Conservation (phyloP, 2,329 filamentous ascomycete species). For the Falciphora oryzae region DNA sequence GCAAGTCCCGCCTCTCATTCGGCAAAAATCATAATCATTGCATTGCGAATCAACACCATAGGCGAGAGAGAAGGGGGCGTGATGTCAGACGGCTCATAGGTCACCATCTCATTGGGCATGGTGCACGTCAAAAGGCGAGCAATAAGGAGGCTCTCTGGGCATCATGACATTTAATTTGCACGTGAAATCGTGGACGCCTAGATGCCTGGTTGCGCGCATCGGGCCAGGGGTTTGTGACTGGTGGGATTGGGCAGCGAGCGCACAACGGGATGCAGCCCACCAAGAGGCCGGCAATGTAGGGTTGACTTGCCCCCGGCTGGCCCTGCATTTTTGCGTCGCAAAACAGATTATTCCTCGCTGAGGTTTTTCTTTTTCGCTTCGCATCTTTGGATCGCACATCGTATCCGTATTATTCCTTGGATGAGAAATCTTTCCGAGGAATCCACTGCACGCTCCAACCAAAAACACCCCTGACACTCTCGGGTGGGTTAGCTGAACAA, state of each 20-base stretch:
- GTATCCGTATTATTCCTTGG: background rate
- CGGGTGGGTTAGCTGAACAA: too few species aligned
- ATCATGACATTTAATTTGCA: background rate
- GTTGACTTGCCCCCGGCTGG: background rate
- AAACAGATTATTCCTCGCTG: background rate
- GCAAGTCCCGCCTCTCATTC: background rate
- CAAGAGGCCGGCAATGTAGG: background rate
- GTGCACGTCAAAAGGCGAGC: background rate
- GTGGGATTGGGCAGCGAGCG: background rate
- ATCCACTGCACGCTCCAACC: background rate
- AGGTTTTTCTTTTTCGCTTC: too few species aligned
- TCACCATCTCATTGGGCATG: background rate
- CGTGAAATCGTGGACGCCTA: background rate
- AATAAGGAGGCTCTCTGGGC: background rate
- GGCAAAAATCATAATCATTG: background rate
- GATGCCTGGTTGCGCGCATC: background rate
- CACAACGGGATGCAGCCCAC: background rate
- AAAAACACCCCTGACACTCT: background rate
- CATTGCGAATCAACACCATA: too few species aligned
- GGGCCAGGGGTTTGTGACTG: background rate
- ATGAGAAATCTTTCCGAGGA: background rate
- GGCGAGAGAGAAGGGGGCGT: background rate
- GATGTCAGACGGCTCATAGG: background rate
- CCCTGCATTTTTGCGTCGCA: background rate
- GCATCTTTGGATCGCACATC: too few species aligned